Evolutionary conservation across 768 basidiomycete genomes (phyloP).

Genomic region (Tylopilus sp.): DNA sequence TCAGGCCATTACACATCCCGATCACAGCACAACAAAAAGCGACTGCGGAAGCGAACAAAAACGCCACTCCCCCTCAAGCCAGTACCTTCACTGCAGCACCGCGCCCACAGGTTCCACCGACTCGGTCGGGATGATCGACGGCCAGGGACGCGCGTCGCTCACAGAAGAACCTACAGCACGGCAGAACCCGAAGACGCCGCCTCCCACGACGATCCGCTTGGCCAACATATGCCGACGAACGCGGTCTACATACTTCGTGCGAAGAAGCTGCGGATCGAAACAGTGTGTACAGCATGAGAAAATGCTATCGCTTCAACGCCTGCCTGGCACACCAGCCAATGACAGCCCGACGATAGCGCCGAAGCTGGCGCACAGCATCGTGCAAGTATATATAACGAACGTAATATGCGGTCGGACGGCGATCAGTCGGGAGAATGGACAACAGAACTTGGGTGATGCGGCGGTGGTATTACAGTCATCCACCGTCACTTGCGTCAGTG

Average conservation of each 20-base stretch:
- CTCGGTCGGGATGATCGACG: background rate
- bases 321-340: slow-evolving; percentile 3
- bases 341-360: background rate
- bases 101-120: too few relatives aligned
- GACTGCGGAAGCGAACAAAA: too few relatives aligned
- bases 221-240: slow-evolving; percentile 37
- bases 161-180: too few relatives aligned
- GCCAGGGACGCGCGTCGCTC: background rate
- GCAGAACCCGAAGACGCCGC: background rate
- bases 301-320: background rate
- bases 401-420: background rate
- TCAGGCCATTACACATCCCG: background rate
- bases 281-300: slow-evolving; percentile 10
- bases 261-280: slow-evolving; percentile 43
- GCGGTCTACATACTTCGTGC: slow-evolving; percentile 31
- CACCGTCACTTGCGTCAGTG: too few relatives aligned
- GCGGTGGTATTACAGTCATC: too few relatives aligned
- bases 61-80: too few relatives aligned
- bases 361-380: background rate
- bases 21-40: too few relatives aligned
- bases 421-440: background rate
- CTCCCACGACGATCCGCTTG: background rate
- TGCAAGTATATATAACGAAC: background rate
- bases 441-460: background rate
- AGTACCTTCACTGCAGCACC: too few relatives aligned